These are phyloP conservation scores for Ormosia emarginata DNA, from an alignment of 306 rosid genomes.

Conservation along the genomic window DNA sequence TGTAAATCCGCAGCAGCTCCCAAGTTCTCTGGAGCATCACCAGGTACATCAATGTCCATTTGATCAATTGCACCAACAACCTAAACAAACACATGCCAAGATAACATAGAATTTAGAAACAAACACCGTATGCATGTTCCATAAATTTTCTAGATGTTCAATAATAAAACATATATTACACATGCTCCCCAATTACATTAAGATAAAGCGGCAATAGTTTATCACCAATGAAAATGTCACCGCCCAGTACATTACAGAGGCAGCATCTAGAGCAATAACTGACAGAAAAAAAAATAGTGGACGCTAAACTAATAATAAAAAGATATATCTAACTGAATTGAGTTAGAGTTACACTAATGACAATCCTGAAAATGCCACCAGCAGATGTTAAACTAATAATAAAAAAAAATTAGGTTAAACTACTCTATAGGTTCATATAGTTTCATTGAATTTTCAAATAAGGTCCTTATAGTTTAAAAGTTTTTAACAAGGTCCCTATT, in stretches of 20 bases:
- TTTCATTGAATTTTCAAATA: too few species aligned
- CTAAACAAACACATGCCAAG: constrained; percentile 28
- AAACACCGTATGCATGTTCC: background rate
- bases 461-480: too few species aligned
- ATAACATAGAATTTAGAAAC: background rate
- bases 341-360: background rate
- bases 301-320: background rate
- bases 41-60: constrained; percentile 67
- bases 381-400: background rate
- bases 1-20: constrained; percentile 52
- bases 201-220: background rate
- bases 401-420: background rate
- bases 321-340: background rate
- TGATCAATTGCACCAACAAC: constrained; percentile 75
- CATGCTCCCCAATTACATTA: background rate
- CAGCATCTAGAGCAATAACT: too few species aligned
- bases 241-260: background rate
- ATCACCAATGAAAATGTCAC: background rate
- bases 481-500: too few species aligned
- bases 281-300: too few species aligned
- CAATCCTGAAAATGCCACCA: background rate
- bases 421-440: too few species aligned
- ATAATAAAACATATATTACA: background rate
- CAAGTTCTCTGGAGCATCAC: constrained; percentile 45
- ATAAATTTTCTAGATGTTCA: background rate